Conservation (phyloP, 129 eudicot genomes). For the Calendula officinalis region DNA sequence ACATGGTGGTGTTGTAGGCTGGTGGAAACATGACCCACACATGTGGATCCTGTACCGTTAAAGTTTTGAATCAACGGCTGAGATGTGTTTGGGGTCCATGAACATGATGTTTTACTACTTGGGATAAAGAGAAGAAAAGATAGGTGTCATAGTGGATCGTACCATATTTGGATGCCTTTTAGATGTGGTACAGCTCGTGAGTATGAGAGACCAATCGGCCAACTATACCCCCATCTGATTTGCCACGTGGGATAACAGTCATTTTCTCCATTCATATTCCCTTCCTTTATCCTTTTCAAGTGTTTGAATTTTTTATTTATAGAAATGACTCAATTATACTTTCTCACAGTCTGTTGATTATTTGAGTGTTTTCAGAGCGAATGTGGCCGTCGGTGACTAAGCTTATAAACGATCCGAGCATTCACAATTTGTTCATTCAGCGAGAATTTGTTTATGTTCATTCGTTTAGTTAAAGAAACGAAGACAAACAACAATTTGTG, state of each 20-base stretch:
- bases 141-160: constrained; percentile 22
- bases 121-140: not conserved
- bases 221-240: constrained; percentile 13
- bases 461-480: too few species aligned
- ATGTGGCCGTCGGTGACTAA: too few species aligned
- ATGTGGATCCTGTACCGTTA: constrained; percentile 13
- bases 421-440: too few species aligned
- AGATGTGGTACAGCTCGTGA: constrained; percentile 33
- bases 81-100: not conserved
- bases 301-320: not conserved
- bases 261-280: constrained; percentile 9
- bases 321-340: not conserved
- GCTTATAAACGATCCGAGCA: too few species aligned
- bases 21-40: constrained; percentile 33
- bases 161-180: constrained; percentile 24
- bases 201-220: constrained; percentile 6
- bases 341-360: too few species aligned
- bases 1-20: constrained; percentile 25
- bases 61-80: constrained; percentile 30
- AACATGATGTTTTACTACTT: constrained; percentile 9
- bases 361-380: too few species aligned
- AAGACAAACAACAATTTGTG: too few species aligned
- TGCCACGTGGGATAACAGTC: constrained; percentile 41
- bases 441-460: too few species aligned
- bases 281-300: not conserved